A percentile compares a stretch with the other conserved stretches of the same genome.
Conservation (phyloP, 108 stramenopile genomes). For the Fistulifera solaris region DNA sequence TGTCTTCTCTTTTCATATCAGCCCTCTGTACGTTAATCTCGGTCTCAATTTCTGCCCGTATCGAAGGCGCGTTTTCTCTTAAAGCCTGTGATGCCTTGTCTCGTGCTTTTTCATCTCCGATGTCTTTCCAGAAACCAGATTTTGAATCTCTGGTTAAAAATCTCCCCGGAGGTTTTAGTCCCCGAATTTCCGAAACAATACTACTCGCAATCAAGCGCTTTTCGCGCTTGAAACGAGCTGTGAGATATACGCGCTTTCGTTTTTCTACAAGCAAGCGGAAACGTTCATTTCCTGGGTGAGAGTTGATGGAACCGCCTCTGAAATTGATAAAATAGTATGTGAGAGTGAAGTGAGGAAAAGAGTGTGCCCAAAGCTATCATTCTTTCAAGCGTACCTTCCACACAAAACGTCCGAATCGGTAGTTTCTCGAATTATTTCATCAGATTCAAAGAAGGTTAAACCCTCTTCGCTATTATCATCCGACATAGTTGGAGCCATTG, state of each 20-base stretch:
- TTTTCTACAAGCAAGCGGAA: slow-evolving; percentile 47
- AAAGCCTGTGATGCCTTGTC: slow-evolving; percentile 81
- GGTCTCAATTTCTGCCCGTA: slow-evolving; percentile 55
- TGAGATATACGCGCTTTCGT: slow-evolving; percentile 48
- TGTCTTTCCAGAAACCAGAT: slow-evolving; percentile 56
- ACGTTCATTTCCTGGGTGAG: slow-evolving; percentile 42
- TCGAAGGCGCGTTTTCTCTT: slow-evolving; percentile 73
- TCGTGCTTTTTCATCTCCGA: slow-evolving; percentile 77
- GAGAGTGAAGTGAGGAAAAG: no score
- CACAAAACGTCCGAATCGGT: no score
- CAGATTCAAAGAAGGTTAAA: no score
- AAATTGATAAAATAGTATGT: no score
- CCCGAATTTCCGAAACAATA: slow-evolving; percentile 71
- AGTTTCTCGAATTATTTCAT: no score
- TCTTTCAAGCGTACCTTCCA: no score
- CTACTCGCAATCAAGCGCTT: slow-evolving; percentile 67
- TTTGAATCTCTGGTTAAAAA: slow-evolving; percentile 54
- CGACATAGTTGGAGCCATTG: no score
- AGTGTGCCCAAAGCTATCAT: no score
- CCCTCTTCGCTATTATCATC: no score
- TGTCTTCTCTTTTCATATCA: slow-evolving; percentile 27
- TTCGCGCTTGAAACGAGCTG: slow-evolving; percentile 71
- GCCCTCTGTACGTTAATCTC: slow-evolving; percentile 44
- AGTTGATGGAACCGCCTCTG: slow-evolving; percentile 52
- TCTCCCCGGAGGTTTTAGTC: slow-evolving; percentile 63